Base-by-base conservation (phyloP, 306 rosid genomes). In the Trifolium fragiferum region DNA sequence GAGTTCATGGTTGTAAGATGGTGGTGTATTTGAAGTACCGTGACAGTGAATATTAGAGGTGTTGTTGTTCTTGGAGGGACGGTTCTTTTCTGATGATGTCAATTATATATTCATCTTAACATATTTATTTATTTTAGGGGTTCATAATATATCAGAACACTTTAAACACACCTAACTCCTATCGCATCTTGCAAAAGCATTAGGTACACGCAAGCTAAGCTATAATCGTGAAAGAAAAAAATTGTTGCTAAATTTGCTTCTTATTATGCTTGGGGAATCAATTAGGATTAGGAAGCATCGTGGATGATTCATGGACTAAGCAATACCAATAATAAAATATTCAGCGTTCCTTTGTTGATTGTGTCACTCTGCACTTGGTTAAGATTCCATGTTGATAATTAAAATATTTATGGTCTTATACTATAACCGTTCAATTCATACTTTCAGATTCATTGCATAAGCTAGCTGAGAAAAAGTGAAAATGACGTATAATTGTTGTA, bases 331-430 rank as follows among this genome's bases (percentile, higher is more conserved):
- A 19, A 40, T 64, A 5, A 40, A 37, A 11, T 41, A 38, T 38
- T 64, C 10, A 64, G 33, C 32, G 9, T 37, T 64, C 11, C 27
- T 37, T 64, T 64, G 30, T 20, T 64, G 32, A 64, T 41, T 64
- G 13, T 65, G 13, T 65, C 50, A 65, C 27, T 40, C 16, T 40
- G 49, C 69, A 64, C 6, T 10, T 37, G 40, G 66, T 27, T 25
- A 27, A 47, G 66, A 59, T 59, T 59, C 66, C 11, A 27, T 30
- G 66, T 30, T 59, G 18, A 15, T 47, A 15, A 47, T 47, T 43
- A 47, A 47, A 13, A 4, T 47, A 41, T 30, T 30, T 41, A 41
- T 41, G 47, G 15, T 11, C 47, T 12, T 25, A 33, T 33, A 43
- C 6, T 44, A 44, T 44, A 44, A 13, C 50, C 50, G 27, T 53